phyloP scores from a whole-genome alignment of 2,329 filamentous ascomycete species.

The Aspergillus fumigatiaffinis region DNA sequence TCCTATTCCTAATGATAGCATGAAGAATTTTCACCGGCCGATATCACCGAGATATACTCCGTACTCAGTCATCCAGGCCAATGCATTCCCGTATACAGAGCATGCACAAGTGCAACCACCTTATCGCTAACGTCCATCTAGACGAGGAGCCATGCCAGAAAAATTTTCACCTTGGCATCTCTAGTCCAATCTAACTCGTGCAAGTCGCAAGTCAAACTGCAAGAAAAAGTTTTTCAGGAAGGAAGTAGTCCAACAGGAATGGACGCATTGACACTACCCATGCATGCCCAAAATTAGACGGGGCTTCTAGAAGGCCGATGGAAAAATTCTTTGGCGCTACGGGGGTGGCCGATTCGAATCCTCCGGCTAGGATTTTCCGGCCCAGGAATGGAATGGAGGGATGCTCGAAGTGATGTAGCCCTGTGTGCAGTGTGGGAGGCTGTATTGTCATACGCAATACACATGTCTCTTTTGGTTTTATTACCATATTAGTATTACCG shows the following conservation, averaged over 20 bases:
- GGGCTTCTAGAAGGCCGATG: background rate
- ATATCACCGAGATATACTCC: background rate
- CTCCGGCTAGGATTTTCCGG: background rate
- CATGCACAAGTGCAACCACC: background rate
- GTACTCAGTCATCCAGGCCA: background rate
- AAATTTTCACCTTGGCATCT: background rate
- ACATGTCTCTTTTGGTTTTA: background rate
- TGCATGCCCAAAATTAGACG: background rate
- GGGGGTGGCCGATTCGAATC: background rate
- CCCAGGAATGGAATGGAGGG: too few relatives aligned
- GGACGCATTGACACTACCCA: background rate
- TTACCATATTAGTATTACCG: background rate
- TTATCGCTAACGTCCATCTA: background rate
- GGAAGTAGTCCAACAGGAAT: background rate
- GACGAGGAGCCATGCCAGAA: background rate
- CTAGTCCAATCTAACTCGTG: background rate
- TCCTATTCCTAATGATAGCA: background rate
- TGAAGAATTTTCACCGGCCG: background rate
- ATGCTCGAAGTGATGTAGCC: too few relatives aligned
- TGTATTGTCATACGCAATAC: background rate
- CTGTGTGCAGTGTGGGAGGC: background rate
- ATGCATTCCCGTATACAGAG: background rate
- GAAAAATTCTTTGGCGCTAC: background rate
- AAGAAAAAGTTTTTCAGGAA: background rate
- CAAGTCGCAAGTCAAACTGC: background rate